A percentile compares a stretch with the other conserved stretches of the same genome.
These are phyloP conservation scores for Macadamia tetraphylla DNA, from an alignment of 164 flowering plant genomes.

Conservation along the genomic window DNA sequence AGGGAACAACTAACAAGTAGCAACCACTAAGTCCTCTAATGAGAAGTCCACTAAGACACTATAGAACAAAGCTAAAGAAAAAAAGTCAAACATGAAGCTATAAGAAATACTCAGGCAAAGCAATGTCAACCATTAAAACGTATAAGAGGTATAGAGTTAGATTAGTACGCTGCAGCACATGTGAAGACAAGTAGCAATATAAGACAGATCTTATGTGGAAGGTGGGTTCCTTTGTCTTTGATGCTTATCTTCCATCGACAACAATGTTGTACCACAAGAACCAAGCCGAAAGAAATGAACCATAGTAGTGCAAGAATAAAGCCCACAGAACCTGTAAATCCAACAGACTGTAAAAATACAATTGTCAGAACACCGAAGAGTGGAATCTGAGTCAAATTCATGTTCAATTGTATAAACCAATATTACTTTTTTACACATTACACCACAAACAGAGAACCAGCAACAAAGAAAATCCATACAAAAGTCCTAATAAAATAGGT, in stretches of 20 bases:
- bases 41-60: too few relatives aligned
- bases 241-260: conserved; percentile 59
- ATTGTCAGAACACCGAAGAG: conserved; percentile 13
- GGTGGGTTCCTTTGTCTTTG: conserved; percentile 31
- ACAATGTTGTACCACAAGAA: conserved; percentile 50
- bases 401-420: not conserved
- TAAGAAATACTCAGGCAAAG: not conserved
- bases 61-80: too few relatives aligned
- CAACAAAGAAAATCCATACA: conserved; percentile 1
- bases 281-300: conserved; percentile 71
- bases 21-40: too few relatives aligned
- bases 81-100: not conserved
- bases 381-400: not conserved
- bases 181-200: conserved; percentile 67
- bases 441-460: not conserved
- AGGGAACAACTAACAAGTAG: too few relatives aligned
- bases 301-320: conserved; percentile 72
- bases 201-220: conserved; percentile 48
- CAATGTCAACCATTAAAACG: not conserved
- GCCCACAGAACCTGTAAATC: conserved; percentile 81
- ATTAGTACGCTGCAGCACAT: conserved; percentile 65
- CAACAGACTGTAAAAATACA: conserved; percentile 71
- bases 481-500: not conserved
- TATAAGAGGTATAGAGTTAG: conserved; percentile 13
- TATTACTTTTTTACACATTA: too few relatives aligned